Evolutionary conservation across 2,329 filamentous ascomycete genomes (phyloP).

Genomic region (Pseudogymnoascus verrucosus): DNA sequence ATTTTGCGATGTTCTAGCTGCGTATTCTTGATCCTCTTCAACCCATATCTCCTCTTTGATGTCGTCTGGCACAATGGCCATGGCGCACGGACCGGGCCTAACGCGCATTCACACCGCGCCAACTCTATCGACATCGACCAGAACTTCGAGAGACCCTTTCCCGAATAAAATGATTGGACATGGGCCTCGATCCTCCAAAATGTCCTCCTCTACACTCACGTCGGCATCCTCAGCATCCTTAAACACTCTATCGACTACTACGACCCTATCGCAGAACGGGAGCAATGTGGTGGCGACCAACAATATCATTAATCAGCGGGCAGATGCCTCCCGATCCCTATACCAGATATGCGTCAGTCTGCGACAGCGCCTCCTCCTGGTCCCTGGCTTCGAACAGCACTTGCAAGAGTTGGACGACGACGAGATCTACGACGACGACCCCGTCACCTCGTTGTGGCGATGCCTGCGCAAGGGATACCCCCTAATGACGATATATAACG

Average conservation of each 20-base stretch:
- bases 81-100: constrained; percentile 9
- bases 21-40: background rate
- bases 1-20: background rate
- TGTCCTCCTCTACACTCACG: constrained; percentile 40
- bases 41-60: background rate
- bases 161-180: constrained; percentile 14
- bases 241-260: constrained; percentile 25
- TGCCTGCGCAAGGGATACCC: constrained; percentile 78
- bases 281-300: constrained; percentile 67
- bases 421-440: constrained; percentile 57
- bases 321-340: constrained; percentile 81
- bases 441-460: constrained; percentile 86
- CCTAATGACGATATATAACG: constrained; percentile 82
- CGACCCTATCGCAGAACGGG: constrained; percentile 35
- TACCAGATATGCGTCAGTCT: constrained; percentile 92
- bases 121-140: constrained; percentile 8
- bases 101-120: constrained; percentile 10
- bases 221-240: constrained; percentile 22
- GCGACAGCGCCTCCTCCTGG: constrained; percentile 70
- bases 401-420: constrained; percentile 65
- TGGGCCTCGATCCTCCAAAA: constrained; percentile 47
- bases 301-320: constrained; percentile 96
- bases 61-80: constrained; percentile 5
- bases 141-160: constrained; percentile 7
- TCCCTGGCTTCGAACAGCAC: constrained; percentile 73